Percentiles rank a stretch among this genome's conserved stretches.
phyloP scores from a whole-genome alignment of 768 basidiomycete species.

The Xerocomellus dryophilus region DNA sequence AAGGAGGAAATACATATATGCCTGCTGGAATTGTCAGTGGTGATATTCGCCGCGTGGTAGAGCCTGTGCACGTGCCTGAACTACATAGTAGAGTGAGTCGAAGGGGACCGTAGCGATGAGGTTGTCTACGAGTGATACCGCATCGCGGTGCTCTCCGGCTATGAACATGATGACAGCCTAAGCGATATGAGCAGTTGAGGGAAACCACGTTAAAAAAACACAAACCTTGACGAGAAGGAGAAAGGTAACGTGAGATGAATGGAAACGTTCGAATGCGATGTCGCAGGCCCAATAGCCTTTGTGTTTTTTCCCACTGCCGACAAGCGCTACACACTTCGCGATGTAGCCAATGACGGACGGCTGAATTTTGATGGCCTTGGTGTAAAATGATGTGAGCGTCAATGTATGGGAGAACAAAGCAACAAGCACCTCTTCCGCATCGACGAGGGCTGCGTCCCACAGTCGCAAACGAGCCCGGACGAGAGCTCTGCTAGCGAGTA shows the following conservation, averaged over 20 bases:
- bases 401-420: background rate
- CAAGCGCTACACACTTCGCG: background rate
- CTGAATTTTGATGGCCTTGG: background rate
- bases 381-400: background rate
- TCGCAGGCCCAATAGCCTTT: background rate
- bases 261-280: background rate
- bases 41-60: background rate
- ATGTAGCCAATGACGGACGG: conserved; percentile 3
- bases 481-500: background rate
- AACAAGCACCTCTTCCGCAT: conserved; percentile 1
- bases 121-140: background rate
- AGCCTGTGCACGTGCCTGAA: background rate
- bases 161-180: background rate
- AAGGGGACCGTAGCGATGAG: background rate
- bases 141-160: background rate
- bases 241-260: background rate
- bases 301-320: background rate
- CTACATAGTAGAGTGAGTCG: background rate
- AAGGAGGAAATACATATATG: background rate
- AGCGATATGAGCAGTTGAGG: background rate
- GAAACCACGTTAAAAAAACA: background rate
- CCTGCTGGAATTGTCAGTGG: background rate
- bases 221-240: background rate
- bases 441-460: background rate
- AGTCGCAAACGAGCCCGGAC: background rate